phyloP scores from a whole-genome alignment of 345 rosid species.

The Heritiera littoralis region DNA sequence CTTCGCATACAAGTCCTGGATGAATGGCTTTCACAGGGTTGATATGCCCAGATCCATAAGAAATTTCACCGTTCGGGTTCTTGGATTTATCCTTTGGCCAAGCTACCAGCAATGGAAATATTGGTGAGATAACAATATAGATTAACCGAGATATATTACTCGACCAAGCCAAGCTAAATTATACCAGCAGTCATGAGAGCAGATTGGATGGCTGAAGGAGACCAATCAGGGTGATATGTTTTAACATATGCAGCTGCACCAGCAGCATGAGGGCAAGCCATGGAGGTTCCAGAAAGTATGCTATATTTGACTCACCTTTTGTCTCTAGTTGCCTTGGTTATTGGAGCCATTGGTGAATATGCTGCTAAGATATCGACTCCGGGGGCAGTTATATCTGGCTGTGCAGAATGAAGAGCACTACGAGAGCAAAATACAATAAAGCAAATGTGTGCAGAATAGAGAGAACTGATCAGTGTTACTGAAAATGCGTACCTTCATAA shows the following conservation, averaged over 20 bases:
- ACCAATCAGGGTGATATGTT: not conserved
- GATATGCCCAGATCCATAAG: conserved; percentile 54
- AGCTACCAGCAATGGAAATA: conserved; percentile 28
- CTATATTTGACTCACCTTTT: not conserved
- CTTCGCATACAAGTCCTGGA: conserved; percentile 44
- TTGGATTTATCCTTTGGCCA: conserved; percentile 35
- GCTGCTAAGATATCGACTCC: not conserved
- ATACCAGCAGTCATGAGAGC: conserved; percentile 21
- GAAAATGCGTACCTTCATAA: not conserved
- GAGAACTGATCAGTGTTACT: not conserved
- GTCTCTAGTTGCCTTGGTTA: not conserved
- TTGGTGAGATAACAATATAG: not conserved
- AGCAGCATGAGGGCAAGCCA: not conserved
- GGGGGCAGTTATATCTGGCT: not conserved
- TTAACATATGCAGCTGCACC: not conserved
- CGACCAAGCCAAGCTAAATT: conserved; percentile 31
- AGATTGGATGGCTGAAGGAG: not conserved
- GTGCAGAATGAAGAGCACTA: not conserved
- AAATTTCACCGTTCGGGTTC: conserved; percentile 36
- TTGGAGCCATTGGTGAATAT: not conserved
- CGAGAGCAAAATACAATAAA: not conserved
- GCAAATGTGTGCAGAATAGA: not conserved
- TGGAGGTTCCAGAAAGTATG: not conserved
- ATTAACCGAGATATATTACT: conserved; percentile 19
- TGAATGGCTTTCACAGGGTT: conserved; percentile 45